Percentiles rank a stretch among this genome's conserved stretches.
Evolutionary conservation across 352 stramenopile species (phyloP).

Genomic region (Globisporangium okanoganense): DNA sequence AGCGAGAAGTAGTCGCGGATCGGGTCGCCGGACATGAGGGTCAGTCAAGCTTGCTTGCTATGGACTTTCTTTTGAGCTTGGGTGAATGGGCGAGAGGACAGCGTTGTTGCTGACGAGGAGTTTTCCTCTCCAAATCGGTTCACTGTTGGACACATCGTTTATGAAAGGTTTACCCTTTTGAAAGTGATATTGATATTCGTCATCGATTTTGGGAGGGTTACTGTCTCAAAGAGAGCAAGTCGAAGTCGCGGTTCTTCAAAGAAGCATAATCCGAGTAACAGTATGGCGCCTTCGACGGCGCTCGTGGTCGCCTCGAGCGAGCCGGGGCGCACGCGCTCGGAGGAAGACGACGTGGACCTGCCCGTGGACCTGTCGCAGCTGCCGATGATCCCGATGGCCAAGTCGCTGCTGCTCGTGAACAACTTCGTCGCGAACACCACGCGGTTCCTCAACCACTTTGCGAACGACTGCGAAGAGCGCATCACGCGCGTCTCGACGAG

Average conservation of each 20-base stretch:
- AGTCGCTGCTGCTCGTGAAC: constrained; percentile 81
- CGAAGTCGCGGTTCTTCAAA: background rate
- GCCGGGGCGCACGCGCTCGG: constrained; percentile 10
- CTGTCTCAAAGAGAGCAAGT: constrained; percentile 4
- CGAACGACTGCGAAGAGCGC: constrained; percentile 78
- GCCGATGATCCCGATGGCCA: constrained; percentile 63
- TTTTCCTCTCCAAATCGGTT: background rate
- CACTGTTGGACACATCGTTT: background rate
- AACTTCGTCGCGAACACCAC: constrained; percentile 87
- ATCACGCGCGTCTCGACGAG: constrained; percentile 65
- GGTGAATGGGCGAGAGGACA: background rate
- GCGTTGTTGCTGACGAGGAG: background rate
- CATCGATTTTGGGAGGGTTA: background rate
- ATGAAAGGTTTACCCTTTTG: background rate
- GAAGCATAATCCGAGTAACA: background rate
- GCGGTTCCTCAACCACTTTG: constrained; percentile 86
- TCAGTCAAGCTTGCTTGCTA: background rate
- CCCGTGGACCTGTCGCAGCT: constrained; percentile 78
- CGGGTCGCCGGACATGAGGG: constrained; percentile 2
- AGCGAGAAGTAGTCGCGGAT: constrained; percentile 8
- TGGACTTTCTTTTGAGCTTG: too few species aligned
- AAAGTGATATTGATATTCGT: background rate
- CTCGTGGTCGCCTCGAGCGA: constrained; percentile 39
- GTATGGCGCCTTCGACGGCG: constrained; percentile 44
- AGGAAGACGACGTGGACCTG: constrained; percentile 55